phyloP scores from a whole-genome alignment of 2,329 filamentous ascomycete species.

The Cladophialophora psammophila region DNA sequence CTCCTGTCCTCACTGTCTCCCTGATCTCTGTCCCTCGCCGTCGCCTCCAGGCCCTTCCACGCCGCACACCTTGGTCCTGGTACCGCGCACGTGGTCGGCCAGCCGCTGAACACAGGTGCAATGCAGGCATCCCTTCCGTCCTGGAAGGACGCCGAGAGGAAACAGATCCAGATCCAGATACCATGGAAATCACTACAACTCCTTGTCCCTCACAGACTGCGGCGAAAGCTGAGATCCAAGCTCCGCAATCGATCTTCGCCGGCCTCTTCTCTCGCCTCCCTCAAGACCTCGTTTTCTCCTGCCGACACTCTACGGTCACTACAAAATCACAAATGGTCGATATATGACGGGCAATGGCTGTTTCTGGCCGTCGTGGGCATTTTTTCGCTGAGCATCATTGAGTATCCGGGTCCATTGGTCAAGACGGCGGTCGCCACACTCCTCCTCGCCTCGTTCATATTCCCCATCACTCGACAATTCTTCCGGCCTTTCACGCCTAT shows the following conservation, averaged over 20 bases:
- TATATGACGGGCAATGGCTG: slow-evolving; percentile 85
- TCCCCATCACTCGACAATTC: slow-evolving; percentile 89
- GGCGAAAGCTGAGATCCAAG: slow-evolving; percentile 72
- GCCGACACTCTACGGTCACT: slow-evolving; percentile 78
- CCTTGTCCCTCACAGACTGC: slow-evolving; percentile 68
- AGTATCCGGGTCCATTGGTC: slow-evolving; percentile 75
- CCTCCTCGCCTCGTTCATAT: slow-evolving; percentile 73
- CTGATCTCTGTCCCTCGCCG: slow-evolving; percentile 17
- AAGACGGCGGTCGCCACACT: slow-evolving; percentile 76
- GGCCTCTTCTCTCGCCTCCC: slow-evolving; percentile 73
- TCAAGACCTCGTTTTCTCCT: slow-evolving; percentile 84
- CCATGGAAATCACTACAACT: slow-evolving; percentile 60
- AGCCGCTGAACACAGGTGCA: slow-evolving; percentile 20
- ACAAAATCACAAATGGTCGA: slow-evolving; percentile 78
- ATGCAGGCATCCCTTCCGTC: slow-evolving; percentile 45
- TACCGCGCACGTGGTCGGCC: neutral
- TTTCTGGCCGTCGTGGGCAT: slow-evolving; percentile 76
- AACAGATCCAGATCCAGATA: slow-evolving; percentile 55
- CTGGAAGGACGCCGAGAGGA: slow-evolving; percentile 57
- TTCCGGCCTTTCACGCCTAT: slow-evolving; percentile 87
- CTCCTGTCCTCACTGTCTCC: slow-evolving; percentile 19
- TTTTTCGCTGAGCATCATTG: slow-evolving; percentile 84
- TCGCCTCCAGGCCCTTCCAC: slow-evolving; percentile 12
- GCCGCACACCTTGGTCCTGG: neutral
- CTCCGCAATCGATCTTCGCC: slow-evolving; percentile 71